Base-by-base conservation (phyloP, 352 stramenopile species). In the Globisporangium cederbergense region DNA sequence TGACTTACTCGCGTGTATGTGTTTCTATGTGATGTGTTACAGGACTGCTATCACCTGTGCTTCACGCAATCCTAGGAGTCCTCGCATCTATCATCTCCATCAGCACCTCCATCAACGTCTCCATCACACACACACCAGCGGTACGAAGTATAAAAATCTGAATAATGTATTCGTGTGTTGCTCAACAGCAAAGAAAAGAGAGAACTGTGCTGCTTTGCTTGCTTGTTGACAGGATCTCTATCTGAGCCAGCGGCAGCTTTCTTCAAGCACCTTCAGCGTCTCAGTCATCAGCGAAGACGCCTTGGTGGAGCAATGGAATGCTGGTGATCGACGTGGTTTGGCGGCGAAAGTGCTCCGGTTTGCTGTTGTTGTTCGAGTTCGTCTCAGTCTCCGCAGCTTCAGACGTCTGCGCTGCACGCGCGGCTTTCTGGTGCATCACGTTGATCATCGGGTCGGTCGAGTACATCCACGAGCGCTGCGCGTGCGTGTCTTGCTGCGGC, bases 401-500 rank as follows among this genome's bases (percentile, higher is more conserved):
- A 4, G 64, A 30, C 1, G n/a, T 20, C 38, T 64, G 43, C n/a
- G 60, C 34, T 34, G 61, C 65, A 34, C 62, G 64, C 0, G 55
- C 64, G 25, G 64, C 66, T 49, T 69, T 74, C 40, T 74, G 71
- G 13, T 81, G 72, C 67, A 85, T 82, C 8, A 67, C 68, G 3
- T 49, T 46, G 30, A 93, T 80, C 78, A 91, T 90, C 1, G 83
- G 82, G 42, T 93, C 81, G 16, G 70, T 79, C 4, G 80, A 89
- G 60, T 93, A 92, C 72, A 91, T 69, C 83, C 83, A 95, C 40
- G 86, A 83, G 34, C 86, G 74, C 54, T 95, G 86, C 16, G 86
- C 81, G 0, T 76, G 70, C 0, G 86, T 93, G 63, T 94, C 86
- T 58, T 72, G 65, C 56, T 94, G 80, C 5, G 86, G 86, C 20